Evolutionary conservation across 2,329 filamentous ascomycete genomes (phyloP).

Genomic region (Ophiostoma sp.): DNA sequence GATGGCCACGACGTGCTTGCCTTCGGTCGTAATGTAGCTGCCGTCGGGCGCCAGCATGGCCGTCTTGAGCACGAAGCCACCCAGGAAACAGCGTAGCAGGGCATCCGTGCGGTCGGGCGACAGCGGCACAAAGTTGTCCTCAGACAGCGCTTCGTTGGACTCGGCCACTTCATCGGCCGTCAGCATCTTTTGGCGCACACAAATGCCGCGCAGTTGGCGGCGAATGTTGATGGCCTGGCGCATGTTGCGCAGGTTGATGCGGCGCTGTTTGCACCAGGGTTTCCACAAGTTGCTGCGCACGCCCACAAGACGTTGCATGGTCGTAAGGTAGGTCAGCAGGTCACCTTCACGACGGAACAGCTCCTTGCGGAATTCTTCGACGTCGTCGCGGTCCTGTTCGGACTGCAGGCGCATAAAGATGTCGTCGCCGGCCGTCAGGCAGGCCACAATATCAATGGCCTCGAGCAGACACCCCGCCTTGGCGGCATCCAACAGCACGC

Average conservation of each 20-base stretch:
- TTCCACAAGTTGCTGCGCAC: slow-evolving; percentile 54
- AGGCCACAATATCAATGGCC: slow-evolving; percentile 78
- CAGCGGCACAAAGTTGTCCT: slow-evolving; percentile 55
- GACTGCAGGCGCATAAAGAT: slow-evolving; percentile 62
- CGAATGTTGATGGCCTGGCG: slow-evolving; percentile 63
- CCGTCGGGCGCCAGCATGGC: slow-evolving; percentile 61
- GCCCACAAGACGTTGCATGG: slow-evolving; percentile 61
- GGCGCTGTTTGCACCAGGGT: slow-evolving; percentile 59
- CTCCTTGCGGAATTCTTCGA: slow-evolving; percentile 56
- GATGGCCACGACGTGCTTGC: slow-evolving; percentile 61
- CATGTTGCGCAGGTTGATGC: slow-evolving; percentile 62
- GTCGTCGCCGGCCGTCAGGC: slow-evolving; percentile 63
- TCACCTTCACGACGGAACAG: slow-evolving; percentile 64
- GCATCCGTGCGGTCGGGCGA: slow-evolving; percentile 55
- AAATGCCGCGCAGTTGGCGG: slow-evolving; percentile 60
- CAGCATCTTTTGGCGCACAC: slow-evolving; percentile 54
- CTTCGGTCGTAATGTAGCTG: slow-evolving; percentile 60
- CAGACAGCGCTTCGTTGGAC: background rate
- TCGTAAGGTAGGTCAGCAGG: slow-evolving; percentile 63
- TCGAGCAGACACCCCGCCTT: slow-evolving; percentile 74
- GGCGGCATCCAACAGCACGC: slow-evolving; percentile 79
- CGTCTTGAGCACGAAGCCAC: slow-evolving; percentile 61
- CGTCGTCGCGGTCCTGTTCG: slow-evolving; percentile 56
- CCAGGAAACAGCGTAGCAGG: slow-evolving; percentile 62
- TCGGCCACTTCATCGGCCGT: slow-evolving; percentile 36